A percentile compares a stretch with the other conserved stretches of the same genome.
These are phyloP conservation scores for Steccherinum ochraceum DNA, from an alignment of 768 basidiomycete species.

Conservation along the genomic window DNA sequence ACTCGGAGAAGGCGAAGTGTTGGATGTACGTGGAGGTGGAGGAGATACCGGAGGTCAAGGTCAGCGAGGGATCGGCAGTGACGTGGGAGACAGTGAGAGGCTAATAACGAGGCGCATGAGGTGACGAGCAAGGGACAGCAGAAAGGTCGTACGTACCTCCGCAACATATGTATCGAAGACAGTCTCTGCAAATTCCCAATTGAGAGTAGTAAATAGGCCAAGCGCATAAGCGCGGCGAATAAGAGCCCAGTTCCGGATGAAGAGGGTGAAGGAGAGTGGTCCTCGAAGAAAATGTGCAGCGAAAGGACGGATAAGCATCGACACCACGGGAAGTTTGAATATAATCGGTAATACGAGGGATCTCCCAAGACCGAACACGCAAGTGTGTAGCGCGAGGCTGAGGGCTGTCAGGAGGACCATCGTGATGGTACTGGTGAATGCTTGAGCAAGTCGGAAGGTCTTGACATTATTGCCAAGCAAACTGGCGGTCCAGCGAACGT, in stretches of 20 bases:
- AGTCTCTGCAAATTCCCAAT: slow-evolving; percentile 59
- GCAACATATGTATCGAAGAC: slow-evolving; percentile 56
- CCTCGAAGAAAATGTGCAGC: slow-evolving; percentile 57
- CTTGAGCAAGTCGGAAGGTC: not conserved
- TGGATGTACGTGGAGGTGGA: slow-evolving; percentile 46
- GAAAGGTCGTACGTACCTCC: slow-evolving; percentile 34
- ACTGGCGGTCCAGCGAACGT: slow-evolving; percentile 22
- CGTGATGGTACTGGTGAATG: not conserved
- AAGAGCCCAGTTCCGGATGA: slow-evolving; percentile 38
- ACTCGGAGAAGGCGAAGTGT: slow-evolving; percentile 63
- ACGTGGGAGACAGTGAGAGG: slow-evolving; percentile 38
- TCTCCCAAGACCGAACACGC: slow-evolving; percentile 45
- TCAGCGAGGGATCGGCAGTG: slow-evolving; percentile 47
- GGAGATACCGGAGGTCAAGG: slow-evolving; percentile 58
- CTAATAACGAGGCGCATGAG: too few species aligned
- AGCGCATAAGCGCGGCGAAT: slow-evolving; percentile 44
- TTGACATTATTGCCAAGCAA: not conserved
- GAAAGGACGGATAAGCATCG: slow-evolving; percentile 49
- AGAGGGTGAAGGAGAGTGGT: slow-evolving; percentile 47
- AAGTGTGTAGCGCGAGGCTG: slow-evolving; percentile 30
- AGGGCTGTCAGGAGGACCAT: slow-evolving; percentile 28
- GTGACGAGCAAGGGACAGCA: too few species aligned
- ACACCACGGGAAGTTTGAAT: slow-evolving; percentile 48
- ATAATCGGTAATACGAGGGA: slow-evolving; percentile 43
- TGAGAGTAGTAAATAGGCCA: slow-evolving; percentile 41